These are phyloP conservation scores for Sequoia sempervirens DNA, from an alignment of 75 land plant genomes.

Conservation along the genomic window DNA sequence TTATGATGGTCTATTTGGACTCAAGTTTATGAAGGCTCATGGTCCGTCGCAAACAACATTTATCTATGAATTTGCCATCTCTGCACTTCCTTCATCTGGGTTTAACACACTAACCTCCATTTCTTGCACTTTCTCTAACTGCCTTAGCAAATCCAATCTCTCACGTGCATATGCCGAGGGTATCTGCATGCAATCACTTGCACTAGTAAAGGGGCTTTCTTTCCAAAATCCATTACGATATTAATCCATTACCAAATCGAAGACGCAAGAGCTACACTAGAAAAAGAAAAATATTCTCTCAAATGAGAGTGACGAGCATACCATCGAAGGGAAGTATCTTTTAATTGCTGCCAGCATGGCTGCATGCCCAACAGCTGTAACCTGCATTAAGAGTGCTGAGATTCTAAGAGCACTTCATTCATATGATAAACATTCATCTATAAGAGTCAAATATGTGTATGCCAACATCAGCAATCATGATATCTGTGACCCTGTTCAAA, in stretches of 20 bases:
- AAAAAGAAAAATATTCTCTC: neutral
- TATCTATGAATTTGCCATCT: neutral
- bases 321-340: constrained; percentile 90
- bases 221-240: neutral
- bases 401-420: neutral
- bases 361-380: constrained; percentile 98
- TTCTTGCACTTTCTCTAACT: constrained; percentile 81
- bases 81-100: constrained; percentile 18
- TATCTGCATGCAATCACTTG: constrained; percentile 45
- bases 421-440: neutral
- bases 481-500: neutral
- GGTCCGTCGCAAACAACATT: neutral
- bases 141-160: constrained; percentile 82
- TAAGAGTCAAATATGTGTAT: neutral
- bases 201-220: neutral
- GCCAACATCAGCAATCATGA: neutral
- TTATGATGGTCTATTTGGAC: neutral
- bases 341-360: constrained; percentile 95
- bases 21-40: neutral
- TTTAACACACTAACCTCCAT: constrained; percentile 38
- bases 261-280: neutral
- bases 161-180: constrained; percentile 91
- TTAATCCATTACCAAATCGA: neutral
- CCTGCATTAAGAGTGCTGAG: constrained; percentile 40
- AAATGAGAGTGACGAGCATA: constrained; percentile 15